Base-by-base conservation (phyloP, 805 yeast genomes). In the Yarrowia divulgata region DNA sequence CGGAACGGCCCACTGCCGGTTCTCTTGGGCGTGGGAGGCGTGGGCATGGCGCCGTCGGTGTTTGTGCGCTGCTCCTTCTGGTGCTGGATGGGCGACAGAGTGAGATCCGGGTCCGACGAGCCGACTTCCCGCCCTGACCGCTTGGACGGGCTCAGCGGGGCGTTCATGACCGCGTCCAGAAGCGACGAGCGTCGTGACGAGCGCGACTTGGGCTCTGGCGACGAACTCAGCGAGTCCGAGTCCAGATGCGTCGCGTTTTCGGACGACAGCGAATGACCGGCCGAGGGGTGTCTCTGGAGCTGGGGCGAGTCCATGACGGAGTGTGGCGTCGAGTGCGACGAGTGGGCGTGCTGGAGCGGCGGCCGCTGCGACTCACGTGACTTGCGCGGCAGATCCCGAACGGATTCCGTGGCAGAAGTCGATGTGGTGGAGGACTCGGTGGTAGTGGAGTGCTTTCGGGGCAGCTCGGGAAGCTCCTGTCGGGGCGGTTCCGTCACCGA, bases 131-230 rank as follows among this genome's bases (percentile, higher is more conserved):
- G 35, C 2, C 57, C 68, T 1, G 55, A 39, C 1, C 68, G 57
- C 29, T 63, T 63, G 10, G 68, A 63, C 4, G 68, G 68, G 13
- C 57, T 48, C 37, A 63, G 23, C 2, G 68, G 68, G 0, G 57
- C 68, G 39, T 63, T 63, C 68, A 63, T 63, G 18, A 63, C 68
- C n/a, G 68, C 68, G 18, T 63, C 68, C 14, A 63, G 39, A 2
- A 63, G 39, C 12, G 68, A 63, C 3, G 68, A 63, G 7, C 68
- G 43, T 18, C 57, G 43, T 1, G 68, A 63, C 12, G 68, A 63
- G 10, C 68, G 13, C 42, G 57, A 40, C 16, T 63, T 63, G 7
- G 68, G 68, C 68, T 63, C 57, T 1, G 68, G 66, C 1, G 52
- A 37, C 10, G 57, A 49, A 16, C 57, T 37, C 37, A 40, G 29